Evolutionary conservation across 345 rosid species (phyloP), one percentile per base, ranked within the genome.

Genomic region (Cochlearia excelsa): DNA sequence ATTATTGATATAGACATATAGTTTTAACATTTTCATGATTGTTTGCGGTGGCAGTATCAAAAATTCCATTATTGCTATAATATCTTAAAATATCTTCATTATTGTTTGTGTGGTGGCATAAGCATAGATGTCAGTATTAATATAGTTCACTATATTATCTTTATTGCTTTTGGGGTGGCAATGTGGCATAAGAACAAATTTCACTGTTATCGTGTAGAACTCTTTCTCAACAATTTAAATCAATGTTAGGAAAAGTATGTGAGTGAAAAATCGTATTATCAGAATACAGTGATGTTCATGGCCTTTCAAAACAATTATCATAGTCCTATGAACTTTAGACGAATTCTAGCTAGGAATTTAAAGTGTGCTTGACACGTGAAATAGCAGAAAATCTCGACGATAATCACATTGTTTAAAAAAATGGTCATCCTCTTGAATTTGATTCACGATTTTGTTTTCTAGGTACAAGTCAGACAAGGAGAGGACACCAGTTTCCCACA

Each of bases 381-480:
- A 16, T 11, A 55, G 44, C 11, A 48, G 51, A 10, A 10, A 38
- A 28, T 54, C 39, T 26, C 30, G 60, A 29, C 38, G 44, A 51
- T 3, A 44, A 10, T 56, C 69, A 38, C 69, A 38, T 46, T 51
- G 49, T 50, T 46, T 64, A 51, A 46, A 38, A 31, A 31, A 5
- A 6, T 51, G 44, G 48, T 30, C 51, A 9, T 38, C 48, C 29
- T 23, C 7, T 30, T 58, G 49, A 64, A 57, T 53, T 34, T 46
- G 44, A 45, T 30, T 51, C 56, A 46, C 60, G 37, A 39, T 53
- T 61, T 53, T n/a, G 57, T 55, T 3, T 69, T 66, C 29, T 69
- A 94, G 99, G 92, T 90, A 84, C 83, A 90, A 94, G 82, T 85
- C 99, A 10, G 99, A 90, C 45, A 95, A 90, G 65, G 99, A 94